Evolutionary conservation across 2,329 filamentous ascomycete genomes (phyloP).

Genomic region (Trichoderma koningiopsis): DNA sequence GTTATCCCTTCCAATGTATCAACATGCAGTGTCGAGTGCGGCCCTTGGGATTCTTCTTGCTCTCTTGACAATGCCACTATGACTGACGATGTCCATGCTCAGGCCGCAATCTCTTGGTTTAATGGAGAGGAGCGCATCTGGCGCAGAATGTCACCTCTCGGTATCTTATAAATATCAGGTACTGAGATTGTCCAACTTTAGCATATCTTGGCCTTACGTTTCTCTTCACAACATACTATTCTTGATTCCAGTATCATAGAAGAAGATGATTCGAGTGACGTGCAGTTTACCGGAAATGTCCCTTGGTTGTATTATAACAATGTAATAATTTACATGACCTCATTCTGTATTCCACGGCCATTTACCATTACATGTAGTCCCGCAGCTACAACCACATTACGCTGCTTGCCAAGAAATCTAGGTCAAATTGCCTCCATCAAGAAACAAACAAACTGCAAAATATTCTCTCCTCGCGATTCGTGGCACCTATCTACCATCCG

Average conservation of each 20-base stretch:
- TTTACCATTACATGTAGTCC: slow-evolving; percentile 37
- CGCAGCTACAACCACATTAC: slow-evolving; percentile 37
- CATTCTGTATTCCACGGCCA: slow-evolving; percentile 31
- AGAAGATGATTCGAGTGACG: neutral
- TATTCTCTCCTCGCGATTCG: slow-evolving; percentile 35
- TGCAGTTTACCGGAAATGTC: neutral
- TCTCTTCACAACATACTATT: neutral
- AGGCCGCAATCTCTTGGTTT: slow-evolving; percentile 16
- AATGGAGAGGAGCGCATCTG: neutral
- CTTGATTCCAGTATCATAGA: neutral
- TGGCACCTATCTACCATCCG: slow-evolving; percentile 31
- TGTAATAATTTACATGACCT: slow-evolving; percentile 18
- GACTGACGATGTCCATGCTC: neutral
- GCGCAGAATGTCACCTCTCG: slow-evolving; percentile 3
- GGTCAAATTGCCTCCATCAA: slow-evolving; percentile 38
- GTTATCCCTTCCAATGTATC: slow-evolving; percentile 31
- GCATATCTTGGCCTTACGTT: neutral
- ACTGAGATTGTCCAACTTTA: too few relatives aligned
- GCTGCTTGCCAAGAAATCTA: slow-evolving; percentile 41
- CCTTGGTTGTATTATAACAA: slow-evolving; percentile 21
- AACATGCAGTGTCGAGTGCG: slow-evolving; percentile 26
- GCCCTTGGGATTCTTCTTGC: slow-evolving; percentile 29
- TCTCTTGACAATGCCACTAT: neutral
- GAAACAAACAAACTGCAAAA: slow-evolving; percentile 35
- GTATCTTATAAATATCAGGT: neutral